phyloP scores from a whole-genome alignment of 1,139 yeast genomes.

The Pichia sp. region DNA sequence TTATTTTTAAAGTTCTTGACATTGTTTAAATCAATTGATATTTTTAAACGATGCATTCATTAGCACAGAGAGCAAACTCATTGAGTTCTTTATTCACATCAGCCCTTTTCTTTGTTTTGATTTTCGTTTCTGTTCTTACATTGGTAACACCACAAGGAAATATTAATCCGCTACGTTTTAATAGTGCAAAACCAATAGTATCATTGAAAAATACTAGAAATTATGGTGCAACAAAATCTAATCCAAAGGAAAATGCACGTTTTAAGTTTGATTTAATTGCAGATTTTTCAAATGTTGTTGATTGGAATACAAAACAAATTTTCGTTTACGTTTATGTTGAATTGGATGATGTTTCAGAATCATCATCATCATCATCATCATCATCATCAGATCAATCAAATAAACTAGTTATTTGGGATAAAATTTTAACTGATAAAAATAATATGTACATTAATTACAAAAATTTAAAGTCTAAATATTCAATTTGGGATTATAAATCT shows the following conservation, averaged over 20 bases:
- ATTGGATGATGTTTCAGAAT: slow-evolving; percentile 32
- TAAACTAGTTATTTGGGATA: slow-evolving; percentile 87
- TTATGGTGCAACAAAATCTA: slow-evolving; percentile 64
- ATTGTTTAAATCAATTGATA: no score
- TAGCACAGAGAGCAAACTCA: slow-evolving; percentile 12
- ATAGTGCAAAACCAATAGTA: slow-evolving; percentile 7
- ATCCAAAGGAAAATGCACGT: slow-evolving; percentile 75
- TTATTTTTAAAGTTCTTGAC: no score
- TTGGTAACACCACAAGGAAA: neutral
- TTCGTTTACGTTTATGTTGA: slow-evolving; percentile 88
- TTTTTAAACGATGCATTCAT: slow-evolving; percentile 9
- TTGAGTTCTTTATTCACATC: slow-evolving; percentile 8
- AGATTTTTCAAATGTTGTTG: slow-evolving; percentile 71
- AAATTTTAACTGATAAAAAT: slow-evolving; percentile 54
- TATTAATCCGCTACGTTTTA: slow-evolving; percentile 3
- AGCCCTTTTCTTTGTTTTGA: slow-evolving; percentile 3
- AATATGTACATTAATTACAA: slow-evolving; percentile 52
- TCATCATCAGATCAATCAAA: slow-evolving; percentile 27
- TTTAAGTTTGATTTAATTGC: slow-evolving; percentile 66
- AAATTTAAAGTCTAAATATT: slow-evolving; percentile 63
- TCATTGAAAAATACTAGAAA: slow-evolving; percentile 52
- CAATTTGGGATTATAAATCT: slow-evolving; percentile 81
- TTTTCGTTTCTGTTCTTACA: slow-evolving; percentile 10
- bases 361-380: no score
- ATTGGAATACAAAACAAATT: slow-evolving; percentile 96